Conservation (phyloP, 2,329 filamentous ascomycete species). For the Aspergillus jensenii region DNA sequence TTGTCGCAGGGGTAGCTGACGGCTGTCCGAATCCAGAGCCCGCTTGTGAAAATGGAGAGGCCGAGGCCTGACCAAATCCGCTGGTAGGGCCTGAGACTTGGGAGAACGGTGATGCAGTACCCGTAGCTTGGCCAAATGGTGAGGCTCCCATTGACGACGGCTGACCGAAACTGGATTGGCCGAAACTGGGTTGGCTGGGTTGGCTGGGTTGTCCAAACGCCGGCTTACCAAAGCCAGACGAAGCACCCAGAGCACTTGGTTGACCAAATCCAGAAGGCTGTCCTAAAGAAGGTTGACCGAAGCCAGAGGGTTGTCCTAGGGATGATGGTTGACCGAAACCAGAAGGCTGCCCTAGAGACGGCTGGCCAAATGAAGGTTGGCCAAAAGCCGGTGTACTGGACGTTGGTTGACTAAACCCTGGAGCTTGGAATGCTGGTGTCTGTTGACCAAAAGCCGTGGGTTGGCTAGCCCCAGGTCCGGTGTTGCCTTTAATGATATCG, state of each 20-base stretch:
- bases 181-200: conserved; percentile 32
- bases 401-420: conserved; percentile 30
- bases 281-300: conserved; percentile 29
- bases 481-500: conserved; percentile 49
- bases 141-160: conserved; percentile 23
- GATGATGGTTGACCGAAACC: conserved; percentile 17
- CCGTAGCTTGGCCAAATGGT: conserved; percentile 38
- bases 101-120: conserved; percentile 45
- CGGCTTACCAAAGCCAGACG: conserved; percentile 27
- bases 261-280: conserved; percentile 21
- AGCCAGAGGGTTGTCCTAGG: conserved; percentile 20
- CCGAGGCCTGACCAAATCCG: conserved; percentile 27
- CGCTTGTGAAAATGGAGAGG: conserved; percentile 37
- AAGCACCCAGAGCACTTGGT: conserved; percentile 17
- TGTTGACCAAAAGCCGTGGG: conserved; percentile 36
- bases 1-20: conserved; percentile 18
- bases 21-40: conserved; percentile 29
- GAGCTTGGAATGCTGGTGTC: conserved; percentile 25
- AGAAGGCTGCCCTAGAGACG: conserved; percentile 26
- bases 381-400: conserved; percentile 17
- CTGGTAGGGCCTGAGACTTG: conserved; percentile 33
- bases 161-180: conserved; percentile 36
- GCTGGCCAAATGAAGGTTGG: conserved; percentile 24
- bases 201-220: conserved; percentile 46
- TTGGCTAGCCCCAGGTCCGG: conserved; percentile 17